phyloP scores from a whole-genome alignment of 495 filamentous ascomycete genomes.

The Xylaria nigripes region DNA sequence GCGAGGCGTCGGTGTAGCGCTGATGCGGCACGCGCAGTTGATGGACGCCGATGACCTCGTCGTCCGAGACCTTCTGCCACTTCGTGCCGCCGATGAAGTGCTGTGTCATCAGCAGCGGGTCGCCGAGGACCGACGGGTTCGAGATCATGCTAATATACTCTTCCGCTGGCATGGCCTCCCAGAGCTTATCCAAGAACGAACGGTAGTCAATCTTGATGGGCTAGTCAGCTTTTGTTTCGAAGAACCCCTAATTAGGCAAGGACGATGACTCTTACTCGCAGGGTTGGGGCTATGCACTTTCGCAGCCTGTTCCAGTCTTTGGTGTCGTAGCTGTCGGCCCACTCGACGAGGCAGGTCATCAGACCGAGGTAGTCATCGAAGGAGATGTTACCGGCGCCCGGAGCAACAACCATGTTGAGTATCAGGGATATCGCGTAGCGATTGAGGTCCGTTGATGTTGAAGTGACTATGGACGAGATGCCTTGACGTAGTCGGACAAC shows the following conservation, averaged over 20 bases:
- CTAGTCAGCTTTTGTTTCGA: not conserved
- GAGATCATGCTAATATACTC: conserved; percentile 66
- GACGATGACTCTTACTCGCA: conserved; percentile 38
- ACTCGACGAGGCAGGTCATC: conserved; percentile 54
- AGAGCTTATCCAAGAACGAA: conserved; percentile 61
- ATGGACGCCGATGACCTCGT: conserved; percentile 62
- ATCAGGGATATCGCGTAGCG: not conserved
- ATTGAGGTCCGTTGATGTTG: not conserved
- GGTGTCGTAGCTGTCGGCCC: conserved; percentile 76
- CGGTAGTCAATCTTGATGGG: conserved; percentile 57
- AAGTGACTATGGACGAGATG: too few relatives aligned
- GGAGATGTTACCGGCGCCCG: conserved; percentile 7
- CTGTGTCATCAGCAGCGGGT: conserved; percentile 63
- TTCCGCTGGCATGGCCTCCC: conserved; percentile 64
- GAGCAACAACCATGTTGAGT: conserved; percentile 2
- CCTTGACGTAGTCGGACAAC: too few relatives aligned
- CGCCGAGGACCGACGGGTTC: conserved; percentile 57
- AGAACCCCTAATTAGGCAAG: not conserved
- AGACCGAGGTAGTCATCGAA: conserved; percentile 46
- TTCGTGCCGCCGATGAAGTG: conserved; percentile 65
- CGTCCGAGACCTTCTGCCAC: conserved; percentile 64
- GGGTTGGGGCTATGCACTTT: conserved; percentile 62
- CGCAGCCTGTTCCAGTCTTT: conserved; percentile 71
- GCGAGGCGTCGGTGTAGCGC: conserved; percentile 48
- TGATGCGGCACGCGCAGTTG: conserved; percentile 70